Conservation (phyloP, 768 basidiomycete genomes). For the Dentipellis fragilis region DNA sequence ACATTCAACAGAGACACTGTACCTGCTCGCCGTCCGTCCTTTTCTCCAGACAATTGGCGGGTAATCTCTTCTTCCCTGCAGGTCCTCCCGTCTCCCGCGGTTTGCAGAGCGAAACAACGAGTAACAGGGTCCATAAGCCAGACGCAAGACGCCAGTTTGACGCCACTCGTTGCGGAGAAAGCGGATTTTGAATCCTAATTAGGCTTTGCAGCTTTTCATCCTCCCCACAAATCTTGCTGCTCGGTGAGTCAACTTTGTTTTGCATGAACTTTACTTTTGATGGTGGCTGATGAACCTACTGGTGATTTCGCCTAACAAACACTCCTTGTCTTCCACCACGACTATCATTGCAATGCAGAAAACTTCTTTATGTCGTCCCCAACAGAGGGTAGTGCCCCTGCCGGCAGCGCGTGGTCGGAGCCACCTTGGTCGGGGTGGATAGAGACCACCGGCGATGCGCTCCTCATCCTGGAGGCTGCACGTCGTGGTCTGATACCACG, state of each 20-base stretch:
- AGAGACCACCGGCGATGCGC: slow-evolving; percentile 88
- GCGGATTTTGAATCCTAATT: slow-evolving; percentile 18
- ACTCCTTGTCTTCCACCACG: background rate
- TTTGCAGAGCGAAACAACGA: background rate
- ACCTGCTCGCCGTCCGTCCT: too few species aligned
- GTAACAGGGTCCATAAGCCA: background rate
- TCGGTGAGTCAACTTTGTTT: slow-evolving; percentile 19
- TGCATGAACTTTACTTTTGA: slow-evolving; percentile 14
- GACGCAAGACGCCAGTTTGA: too few species aligned
- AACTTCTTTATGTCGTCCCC: slow-evolving; percentile 11
- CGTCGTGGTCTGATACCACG: slow-evolving; percentile 82
- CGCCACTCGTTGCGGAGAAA: slow-evolving; percentile 9
- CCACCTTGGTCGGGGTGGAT: slow-evolving; percentile 94
- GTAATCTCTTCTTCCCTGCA: too few species aligned
- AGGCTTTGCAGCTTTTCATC: slow-evolving; percentile 15
- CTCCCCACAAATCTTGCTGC: slow-evolving; percentile 18
- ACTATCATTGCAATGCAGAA: background rate
- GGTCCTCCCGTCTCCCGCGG: too few species aligned
- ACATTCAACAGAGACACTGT: too few species aligned
- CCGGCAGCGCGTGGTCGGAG: slow-evolving; percentile 58
- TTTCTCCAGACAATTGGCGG: too few species aligned
- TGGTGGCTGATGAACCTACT: slow-evolving; percentile 13
- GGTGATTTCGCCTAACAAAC: background rate
- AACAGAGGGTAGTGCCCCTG: slow-evolving; percentile 11
- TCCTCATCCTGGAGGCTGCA: slow-evolving; percentile 95